A percentile compares a stretch with the other conserved stretches of the same genome.
These are phyloP conservation scores for Acanthamoeba divionensis DNA, from an alignment of 208 protist species.

Conservation along the genomic window DNA sequence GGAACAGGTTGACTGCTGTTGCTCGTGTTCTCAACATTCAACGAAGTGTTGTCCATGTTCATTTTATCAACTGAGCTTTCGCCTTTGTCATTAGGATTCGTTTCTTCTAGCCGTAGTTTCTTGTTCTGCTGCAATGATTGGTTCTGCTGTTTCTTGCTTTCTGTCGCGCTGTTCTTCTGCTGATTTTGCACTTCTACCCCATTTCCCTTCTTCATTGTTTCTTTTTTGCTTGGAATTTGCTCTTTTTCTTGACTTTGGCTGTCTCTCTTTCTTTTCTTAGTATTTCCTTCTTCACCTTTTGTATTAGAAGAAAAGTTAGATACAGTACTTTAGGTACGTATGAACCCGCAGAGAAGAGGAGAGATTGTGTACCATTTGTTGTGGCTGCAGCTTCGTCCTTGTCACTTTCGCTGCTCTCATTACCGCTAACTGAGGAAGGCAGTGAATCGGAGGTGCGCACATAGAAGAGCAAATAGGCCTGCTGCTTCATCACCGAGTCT, in stretches of 20 bases:
- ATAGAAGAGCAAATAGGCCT: constrained; percentile 82
- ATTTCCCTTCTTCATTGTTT: neutral
- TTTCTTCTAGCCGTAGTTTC: neutral
- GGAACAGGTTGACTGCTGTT: too few species aligned
- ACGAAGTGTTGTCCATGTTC: neutral
- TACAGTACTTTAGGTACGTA: too few species aligned
- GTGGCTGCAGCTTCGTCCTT: too few species aligned
- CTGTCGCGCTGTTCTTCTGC: neutral
- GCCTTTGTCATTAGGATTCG: neutral
- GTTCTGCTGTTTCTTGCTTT: neutral
- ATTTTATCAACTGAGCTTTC: neutral
- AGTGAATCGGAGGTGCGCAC: constrained; percentile 43
- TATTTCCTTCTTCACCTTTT: too few species aligned
- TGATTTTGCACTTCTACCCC: neutral
- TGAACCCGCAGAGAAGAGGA: too few species aligned
- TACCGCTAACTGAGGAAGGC: neutral
- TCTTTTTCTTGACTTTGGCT: neutral
- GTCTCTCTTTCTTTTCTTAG: neutral
- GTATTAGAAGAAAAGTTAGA: too few species aligned
- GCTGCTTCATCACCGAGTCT: constrained; percentile 65
- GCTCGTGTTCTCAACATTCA: neutral
- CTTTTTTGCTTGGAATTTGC: neutral
- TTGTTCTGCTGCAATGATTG: neutral
- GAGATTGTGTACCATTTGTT: too few species aligned
- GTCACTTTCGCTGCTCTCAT: constrained; percentile 17